phyloP scores from a whole-genome alignment of 257 asterid species.

The Solanum rostratum region DNA sequence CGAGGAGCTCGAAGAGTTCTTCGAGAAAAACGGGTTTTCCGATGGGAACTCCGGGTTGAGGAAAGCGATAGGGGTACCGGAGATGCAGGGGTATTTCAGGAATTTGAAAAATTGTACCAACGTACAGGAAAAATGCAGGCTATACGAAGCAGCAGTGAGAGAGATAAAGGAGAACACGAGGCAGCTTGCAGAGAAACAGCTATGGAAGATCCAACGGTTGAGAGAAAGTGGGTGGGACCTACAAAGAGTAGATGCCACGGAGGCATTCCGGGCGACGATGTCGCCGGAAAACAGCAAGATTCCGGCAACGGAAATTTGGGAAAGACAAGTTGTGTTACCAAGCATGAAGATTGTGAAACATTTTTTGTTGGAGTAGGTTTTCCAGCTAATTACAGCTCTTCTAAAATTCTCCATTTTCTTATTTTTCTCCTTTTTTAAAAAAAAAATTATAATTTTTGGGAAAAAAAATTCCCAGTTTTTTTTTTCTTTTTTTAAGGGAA shows the following conservation, averaged over 20 bases:
- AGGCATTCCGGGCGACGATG: slow-evolving; percentile 25
- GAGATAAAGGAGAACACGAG: slow-evolving; percentile 50
- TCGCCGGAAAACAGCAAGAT: slow-evolving; percentile 5
- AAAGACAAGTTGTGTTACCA: slow-evolving; percentile 39
- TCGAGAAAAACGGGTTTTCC: slow-evolving; percentile 5
- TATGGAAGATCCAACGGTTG: slow-evolving; percentile 44
- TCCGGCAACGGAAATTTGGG: slow-evolving; percentile 39
- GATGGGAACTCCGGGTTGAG: slow-evolving; percentile 35
- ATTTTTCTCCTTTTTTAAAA: slow-evolving; percentile 14
- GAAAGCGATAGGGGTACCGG: slow-evolving; percentile 75
- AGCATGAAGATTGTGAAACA: slow-evolving; percentile 61
- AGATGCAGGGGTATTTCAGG: slow-evolving; percentile 32
- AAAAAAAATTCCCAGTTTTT: not conserved
- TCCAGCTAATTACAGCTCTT: slow-evolving; percentile 48
- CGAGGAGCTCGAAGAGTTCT: slow-evolving; percentile 45
- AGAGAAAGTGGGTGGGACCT: slow-evolving; percentile 56
- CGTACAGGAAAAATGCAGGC: not conserved
- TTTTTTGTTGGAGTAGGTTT: slow-evolving; percentile 77
- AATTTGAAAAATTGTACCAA: not conserved
- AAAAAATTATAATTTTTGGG: not conserved
- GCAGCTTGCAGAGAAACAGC: slow-evolving; percentile 41
- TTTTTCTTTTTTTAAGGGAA: not conserved
- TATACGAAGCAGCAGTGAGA: slow-evolving; percentile 41
- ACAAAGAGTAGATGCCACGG: slow-evolving; percentile 50
- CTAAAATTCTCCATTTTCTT: not conserved